Evolutionary conservation across 2,329 filamentous ascomycete genomes (phyloP).

Genomic region (Epichloe coenophiala): DNA sequence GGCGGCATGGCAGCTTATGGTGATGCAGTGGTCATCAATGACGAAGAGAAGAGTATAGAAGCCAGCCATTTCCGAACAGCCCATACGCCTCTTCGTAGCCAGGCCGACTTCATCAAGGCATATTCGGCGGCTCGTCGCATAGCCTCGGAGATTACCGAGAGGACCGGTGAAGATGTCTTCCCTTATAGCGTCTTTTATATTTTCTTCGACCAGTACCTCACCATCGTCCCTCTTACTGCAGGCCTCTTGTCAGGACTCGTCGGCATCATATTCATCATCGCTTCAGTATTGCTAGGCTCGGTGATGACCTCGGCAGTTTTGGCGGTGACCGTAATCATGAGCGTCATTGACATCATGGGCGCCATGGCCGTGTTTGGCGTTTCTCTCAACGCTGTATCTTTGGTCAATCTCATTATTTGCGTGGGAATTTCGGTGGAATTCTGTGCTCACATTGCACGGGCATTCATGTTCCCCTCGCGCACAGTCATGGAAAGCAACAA

Average conservation of each 20-base stretch:
- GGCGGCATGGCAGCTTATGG: constrained; percentile 82
- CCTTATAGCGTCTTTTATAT: constrained; percentile 97
- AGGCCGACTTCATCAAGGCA: constrained; percentile 83
- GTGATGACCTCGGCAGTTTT: constrained; percentile 70
- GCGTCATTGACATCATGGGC: constrained; percentile 82
- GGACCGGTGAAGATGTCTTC: constrained; percentile 73
- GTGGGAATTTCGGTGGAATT: constrained; percentile 96
- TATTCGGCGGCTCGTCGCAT: constrained; percentile 86
- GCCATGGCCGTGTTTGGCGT: constrained; percentile 85
- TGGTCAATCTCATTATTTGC: constrained; percentile 95
- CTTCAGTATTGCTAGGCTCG: constrained; percentile 71
- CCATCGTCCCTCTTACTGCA: constrained; percentile 67
- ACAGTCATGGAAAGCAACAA: constrained; percentile 66
- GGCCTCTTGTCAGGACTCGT: constrained; percentile 72
- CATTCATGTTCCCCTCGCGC: constrained; percentile 84
- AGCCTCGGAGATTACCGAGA: constrained; percentile 55
- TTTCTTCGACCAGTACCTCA: constrained; percentile 94
- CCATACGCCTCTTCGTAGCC: constrained; percentile 75
- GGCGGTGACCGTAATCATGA: constrained; percentile 82
- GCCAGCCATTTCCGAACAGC: constrained; percentile 87
- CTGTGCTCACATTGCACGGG: constrained; percentile 89
- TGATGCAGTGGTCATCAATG: constrained; percentile 67
- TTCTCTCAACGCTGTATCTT: constrained; percentile 83
- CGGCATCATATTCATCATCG: constrained; percentile 71
- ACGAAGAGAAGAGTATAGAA: constrained; percentile 50